Evolutionary conservation across 192 early-diverging fungal genomes (phyloP), one percentile per base, ranked within the genome.

Genomic region (Coemansia sp.): DNA sequence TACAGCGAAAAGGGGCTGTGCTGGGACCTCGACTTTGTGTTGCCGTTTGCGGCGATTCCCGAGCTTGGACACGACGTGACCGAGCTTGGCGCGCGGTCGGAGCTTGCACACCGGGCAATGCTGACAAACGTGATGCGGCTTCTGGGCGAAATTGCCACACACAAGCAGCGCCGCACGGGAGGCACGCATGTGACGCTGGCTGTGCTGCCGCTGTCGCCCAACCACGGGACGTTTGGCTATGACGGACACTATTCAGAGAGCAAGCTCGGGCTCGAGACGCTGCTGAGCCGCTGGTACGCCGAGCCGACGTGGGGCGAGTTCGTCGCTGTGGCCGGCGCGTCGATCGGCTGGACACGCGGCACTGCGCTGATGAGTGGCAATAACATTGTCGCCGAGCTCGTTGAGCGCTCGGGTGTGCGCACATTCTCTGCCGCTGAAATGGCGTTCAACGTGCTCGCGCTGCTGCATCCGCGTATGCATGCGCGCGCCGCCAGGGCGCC

Each of bases 291-390:
- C 56, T 98, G 91, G 91, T 83, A 90, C 51, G 86, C 93, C 31
- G 95, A 98, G 75, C 12, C 63, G 22, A 81, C 75, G 43, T 98
- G 95, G 95, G 82, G 87, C 47, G 73, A 81, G 52, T 95, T 95
- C 81, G 65, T 98, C 48, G 84, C 89, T 29, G 87, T 98, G 43
- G 81, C 92, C 38, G 95, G 94, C 55, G 92, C 94, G 31, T 91
- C 92, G 22, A 98, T 98, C 71, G 95, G 95, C 16, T 98, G 95
- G 95, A 98, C 95, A 42, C 88, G 95, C 70, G 93, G 95, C 54
- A 98, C 95, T 27, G 93, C 93, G 29, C 83, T 98, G 69, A 98
- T 98, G 95, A 85, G 83, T 22, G 80, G 82, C 60, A 98, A 95
- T 81, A 93, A 98, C 71, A 81, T 91, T 35, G 86, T 93, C 51